A percentile compares a stretch with the other conserved stretches of the same genome.
These are phyloP conservation scores for Colletotrichum musae DNA, from an alignment of 2,329 filamentous ascomycete species.

Conservation along the genomic window DNA sequence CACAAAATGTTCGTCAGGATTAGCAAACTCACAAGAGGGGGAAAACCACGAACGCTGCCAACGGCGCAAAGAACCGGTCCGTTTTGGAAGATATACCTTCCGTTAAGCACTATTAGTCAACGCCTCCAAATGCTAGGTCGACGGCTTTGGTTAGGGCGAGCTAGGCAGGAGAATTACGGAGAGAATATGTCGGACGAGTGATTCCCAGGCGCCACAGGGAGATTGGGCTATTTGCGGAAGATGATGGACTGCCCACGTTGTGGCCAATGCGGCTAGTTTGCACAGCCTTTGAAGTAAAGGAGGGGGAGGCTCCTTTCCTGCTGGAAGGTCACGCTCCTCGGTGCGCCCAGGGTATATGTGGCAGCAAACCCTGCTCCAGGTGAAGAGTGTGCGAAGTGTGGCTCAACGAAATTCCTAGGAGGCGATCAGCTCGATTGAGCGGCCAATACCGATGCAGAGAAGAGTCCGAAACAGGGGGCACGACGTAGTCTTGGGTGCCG, in stretches of 20 bases:
- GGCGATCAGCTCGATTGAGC: constrained; percentile 38
- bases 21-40: constrained; percentile 11
- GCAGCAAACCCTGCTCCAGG: constrained; percentile 38
- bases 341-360: constrained; percentile 38
- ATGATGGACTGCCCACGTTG: constrained; percentile 35
- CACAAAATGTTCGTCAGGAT: constrained; percentile 30
- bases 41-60: constrained; percentile 9
- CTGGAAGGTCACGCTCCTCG: constrained; percentile 36
- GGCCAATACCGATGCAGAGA: constrained; percentile 42
- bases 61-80: constrained; percentile 23
- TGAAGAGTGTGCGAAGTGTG: constrained; percentile 33
- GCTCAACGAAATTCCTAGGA: constrained; percentile 39
- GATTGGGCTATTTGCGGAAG: constrained; percentile 42
- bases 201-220: constrained; percentile 35
- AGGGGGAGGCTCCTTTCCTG: constrained; percentile 13
- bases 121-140: constrained; percentile 19
- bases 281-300: constrained; percentile 31
- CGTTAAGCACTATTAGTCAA: constrained; percentile 34
- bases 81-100: constrained; percentile 39
- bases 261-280: constrained; percentile 42
- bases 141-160: constrained; percentile 23
- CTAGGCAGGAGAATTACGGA: constrained; percentile 21
- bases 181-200: constrained; percentile 36
- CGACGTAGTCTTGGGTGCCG: constrained; percentile 32
- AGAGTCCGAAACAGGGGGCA: constrained; percentile 40